Conservation (phyloP, 1,284 basidiomycete species). For the Anthracocystis walkeri region DNA sequence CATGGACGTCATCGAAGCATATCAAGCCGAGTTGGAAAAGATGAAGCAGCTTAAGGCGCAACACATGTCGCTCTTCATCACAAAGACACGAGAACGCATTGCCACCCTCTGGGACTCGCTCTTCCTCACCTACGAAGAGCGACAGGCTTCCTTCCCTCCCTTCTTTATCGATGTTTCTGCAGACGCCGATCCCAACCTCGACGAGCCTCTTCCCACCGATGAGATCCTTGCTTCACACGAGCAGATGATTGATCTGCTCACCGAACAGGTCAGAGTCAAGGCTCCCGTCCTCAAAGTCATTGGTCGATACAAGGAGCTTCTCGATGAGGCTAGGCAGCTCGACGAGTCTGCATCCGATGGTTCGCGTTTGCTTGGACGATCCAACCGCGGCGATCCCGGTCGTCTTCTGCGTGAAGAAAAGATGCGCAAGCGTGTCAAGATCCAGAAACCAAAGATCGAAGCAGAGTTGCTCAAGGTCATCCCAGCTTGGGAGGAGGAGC, state of each 20-base stretch:
- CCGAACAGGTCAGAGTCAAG: conserved; percentile 83
- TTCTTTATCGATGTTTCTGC: conserved; percentile 54
- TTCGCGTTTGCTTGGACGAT: conserved; percentile 71
- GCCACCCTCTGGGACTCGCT: conserved; percentile 84
- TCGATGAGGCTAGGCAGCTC: conserved; percentile 86
- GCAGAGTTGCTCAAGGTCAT: conserved; percentile 83
- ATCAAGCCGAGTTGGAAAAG: conserved; percentile 88
- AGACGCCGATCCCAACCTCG: conserved; percentile 37
- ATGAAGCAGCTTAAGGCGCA: conserved; percentile 90
- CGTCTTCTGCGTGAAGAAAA: conserved; percentile 89
- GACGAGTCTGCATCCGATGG: conserved; percentile 77
- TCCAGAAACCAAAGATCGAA: conserved; percentile 92
- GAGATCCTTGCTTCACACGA: conserved; percentile 84
- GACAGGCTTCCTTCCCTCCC: conserved; percentile 71
- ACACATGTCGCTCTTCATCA: conserved; percentile 86
- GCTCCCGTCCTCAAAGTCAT: conserved; percentile 81
- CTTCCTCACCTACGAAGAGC: conserved; percentile 85
- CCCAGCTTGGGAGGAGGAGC: conserved; percentile 87
- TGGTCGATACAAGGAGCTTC: conserved; percentile 90
- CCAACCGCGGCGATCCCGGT: conserved; percentile 74
- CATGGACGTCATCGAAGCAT: conserved; percentile 78
- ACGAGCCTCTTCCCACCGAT: conserved; percentile 56
- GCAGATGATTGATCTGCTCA: conserved; percentile 82
- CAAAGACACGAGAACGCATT: conserved; percentile 85
- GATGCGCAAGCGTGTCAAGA: conserved; percentile 93